phyloP scores from a whole-genome alignment of 75 land plant genomes.

The Selaginella tamariscina region DNA sequence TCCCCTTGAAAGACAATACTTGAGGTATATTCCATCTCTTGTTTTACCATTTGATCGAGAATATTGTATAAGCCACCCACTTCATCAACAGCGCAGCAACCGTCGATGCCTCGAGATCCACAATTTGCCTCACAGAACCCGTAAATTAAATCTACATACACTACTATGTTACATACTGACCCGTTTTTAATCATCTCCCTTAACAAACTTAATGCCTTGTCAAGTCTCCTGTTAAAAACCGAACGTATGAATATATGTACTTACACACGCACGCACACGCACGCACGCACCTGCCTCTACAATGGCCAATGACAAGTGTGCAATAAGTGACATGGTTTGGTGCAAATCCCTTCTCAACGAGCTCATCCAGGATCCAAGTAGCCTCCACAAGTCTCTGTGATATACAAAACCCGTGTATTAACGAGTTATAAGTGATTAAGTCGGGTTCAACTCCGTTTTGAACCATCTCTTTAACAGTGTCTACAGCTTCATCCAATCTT shows the following conservation, averaged over 20 bases:
- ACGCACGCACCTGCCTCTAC: no score
- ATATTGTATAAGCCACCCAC: not conserved
- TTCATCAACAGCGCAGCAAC: not conserved
- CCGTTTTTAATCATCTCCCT: not conserved
- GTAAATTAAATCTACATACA: not conserved
- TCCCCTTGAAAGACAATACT: not conserved
- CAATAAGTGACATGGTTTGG: not conserved
- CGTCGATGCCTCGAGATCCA: not conserved
- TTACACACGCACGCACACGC: no score
- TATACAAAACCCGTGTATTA: not conserved
- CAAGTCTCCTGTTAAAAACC: not conserved
- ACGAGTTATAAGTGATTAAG: slow-evolving; percentile 1
- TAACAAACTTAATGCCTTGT: not conserved
- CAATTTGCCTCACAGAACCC: not conserved
- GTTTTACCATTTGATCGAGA: not conserved
- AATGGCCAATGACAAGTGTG: not conserved
- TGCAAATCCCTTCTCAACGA: not conserved
- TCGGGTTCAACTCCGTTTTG: not conserved
- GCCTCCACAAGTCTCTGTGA: not conserved
- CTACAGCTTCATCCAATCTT: not conserved
- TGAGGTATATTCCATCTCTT: not conserved
- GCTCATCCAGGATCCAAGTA: not conserved
- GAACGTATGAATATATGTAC: no score
- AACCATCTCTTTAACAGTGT: not conserved
- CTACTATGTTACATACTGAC: not conserved